phyloP scores from a whole-genome alignment of 805 yeast genomes.

The Pichia paraexigua region DNA sequence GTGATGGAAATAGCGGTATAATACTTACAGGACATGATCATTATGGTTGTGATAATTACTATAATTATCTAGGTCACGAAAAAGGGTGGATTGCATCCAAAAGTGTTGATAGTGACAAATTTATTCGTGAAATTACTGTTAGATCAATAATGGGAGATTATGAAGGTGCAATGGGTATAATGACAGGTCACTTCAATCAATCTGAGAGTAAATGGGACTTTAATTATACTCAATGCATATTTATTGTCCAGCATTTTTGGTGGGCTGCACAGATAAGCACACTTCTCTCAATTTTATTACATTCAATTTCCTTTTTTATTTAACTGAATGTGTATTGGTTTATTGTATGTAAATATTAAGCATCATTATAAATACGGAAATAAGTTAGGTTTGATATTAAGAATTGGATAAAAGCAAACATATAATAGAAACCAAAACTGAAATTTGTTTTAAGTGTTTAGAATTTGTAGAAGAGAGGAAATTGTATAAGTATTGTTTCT shows the following conservation, averaged over 20 bases:
- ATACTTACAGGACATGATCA: slow-evolving; percentile 95
- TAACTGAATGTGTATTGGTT: neutral
- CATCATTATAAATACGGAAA: neutral
- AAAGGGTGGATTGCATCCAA: slow-evolving; percentile 57
- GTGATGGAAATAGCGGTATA: slow-evolving; percentile 60
- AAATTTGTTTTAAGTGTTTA: too few species aligned
- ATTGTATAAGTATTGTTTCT: too few species aligned
- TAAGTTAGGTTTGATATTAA: neutral
- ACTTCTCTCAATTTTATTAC: slow-evolving; percentile 32
- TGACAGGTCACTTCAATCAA: slow-evolving; percentile 62
- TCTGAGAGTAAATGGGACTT: slow-evolving; percentile 48
- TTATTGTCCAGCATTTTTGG: slow-evolving; percentile 88
- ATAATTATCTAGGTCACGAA: slow-evolving; percentile 35
- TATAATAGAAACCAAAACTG: too few species aligned
- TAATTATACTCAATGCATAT: slow-evolving; percentile 67
- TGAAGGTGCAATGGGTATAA: slow-evolving; percentile 79
- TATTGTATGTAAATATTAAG: neutral
- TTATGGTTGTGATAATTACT: slow-evolving; percentile 78
- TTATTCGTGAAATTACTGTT: slow-evolving; percentile 73
- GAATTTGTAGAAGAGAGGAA: too few species aligned
- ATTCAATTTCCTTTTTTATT: slow-evolving; percentile 5
- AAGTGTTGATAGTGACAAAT: slow-evolving; percentile 25
- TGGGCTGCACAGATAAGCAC: slow-evolving; percentile 71
- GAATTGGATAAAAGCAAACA: neutral
- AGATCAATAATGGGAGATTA: slow-evolving; percentile 95